A percentile compares a stretch with the other conserved stretches of the same genome.
Conservation (phyloP, 2,329 filamentous ascomycete species). For the Beauveria sp. region DNA sequence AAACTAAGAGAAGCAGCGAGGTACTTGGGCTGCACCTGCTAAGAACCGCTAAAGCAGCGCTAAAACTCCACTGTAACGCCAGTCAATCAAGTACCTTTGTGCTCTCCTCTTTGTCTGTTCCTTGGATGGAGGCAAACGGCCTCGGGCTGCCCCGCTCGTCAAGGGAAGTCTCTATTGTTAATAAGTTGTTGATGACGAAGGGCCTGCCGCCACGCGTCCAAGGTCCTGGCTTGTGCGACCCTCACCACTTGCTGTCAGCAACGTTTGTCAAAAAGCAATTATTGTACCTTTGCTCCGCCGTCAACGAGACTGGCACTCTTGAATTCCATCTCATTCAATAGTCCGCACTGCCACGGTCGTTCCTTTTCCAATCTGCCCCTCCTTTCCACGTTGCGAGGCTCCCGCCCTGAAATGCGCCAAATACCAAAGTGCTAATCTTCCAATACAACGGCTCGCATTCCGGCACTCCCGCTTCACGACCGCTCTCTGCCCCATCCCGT, state of each 20-base stretch:
- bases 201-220: background rate
- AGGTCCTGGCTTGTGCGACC: background rate
- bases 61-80: background rate
- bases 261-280: background rate
- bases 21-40: background rate
- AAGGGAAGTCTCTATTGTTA: background rate
- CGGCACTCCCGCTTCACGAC: constrained; percentile 1
- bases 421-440: constrained; percentile 12
- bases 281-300: background rate
- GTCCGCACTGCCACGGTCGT: background rate
- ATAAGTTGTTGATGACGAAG: constrained; percentile 1
- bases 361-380: background rate
- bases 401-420: constrained; percentile 12
- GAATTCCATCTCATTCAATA: background rate
- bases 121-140: background rate
- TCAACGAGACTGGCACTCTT: background rate
- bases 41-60: background rate
- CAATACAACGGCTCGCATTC: constrained; percentile 13
- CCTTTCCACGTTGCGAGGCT: background rate
- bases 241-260: background rate
- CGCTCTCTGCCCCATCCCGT: background rate
- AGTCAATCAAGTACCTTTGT: background rate
- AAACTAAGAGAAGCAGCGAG: background rate
- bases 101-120: background rate
- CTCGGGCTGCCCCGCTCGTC: background rate